Conservation (phyloP, 2,329 filamentous ascomycete species). For the Onygenales sp. region DNA sequence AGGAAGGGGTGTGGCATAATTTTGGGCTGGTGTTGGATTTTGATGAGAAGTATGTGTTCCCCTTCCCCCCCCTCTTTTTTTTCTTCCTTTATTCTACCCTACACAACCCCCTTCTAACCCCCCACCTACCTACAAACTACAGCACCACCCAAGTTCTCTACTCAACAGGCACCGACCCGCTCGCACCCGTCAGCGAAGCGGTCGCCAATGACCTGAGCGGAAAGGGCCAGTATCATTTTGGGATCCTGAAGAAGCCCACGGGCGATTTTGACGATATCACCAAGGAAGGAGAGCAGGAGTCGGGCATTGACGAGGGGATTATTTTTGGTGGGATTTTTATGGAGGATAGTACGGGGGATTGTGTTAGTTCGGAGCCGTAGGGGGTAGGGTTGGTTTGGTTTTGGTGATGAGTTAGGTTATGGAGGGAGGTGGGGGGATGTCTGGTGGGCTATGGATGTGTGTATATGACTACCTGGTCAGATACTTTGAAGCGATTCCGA, state of each 20-base stretch:
- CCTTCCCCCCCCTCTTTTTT: neutral
- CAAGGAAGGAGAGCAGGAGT: slow-evolving; percentile 40
- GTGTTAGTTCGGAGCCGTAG: neutral
- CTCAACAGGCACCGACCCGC: slow-evolving; percentile 38
- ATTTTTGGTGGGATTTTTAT: slow-evolving; percentile 46
- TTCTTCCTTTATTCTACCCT: neutral
- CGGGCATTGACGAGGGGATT: slow-evolving; percentile 43
- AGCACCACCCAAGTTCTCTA: slow-evolving; percentile 51
- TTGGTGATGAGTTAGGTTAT: too few relatives aligned
- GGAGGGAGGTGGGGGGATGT: too few relatives aligned
- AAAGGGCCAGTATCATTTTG: slow-evolving; percentile 53
- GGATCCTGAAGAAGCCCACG: slow-evolving; percentile 52
- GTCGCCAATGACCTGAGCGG: slow-evolving; percentile 45
- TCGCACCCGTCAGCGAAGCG: slow-evolving; percentile 38
- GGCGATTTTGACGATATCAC: slow-evolving; percentile 34
- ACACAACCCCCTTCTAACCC: neutral
- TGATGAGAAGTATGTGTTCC: slow-evolving; percentile 39
- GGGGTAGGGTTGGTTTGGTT: too few relatives aligned
- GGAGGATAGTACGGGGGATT: slow-evolving; percentile 34
- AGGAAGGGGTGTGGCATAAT: slow-evolving; percentile 43
- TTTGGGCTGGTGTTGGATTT: slow-evolving; percentile 53
- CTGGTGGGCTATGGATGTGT: too few relatives aligned
- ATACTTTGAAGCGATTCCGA: too few relatives aligned
- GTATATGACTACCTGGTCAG: too few relatives aligned
- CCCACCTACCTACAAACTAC: neutral